Base-by-base conservation (phyloP, 768 basidiomycete species). In the Kwoniella sp. region DNA sequence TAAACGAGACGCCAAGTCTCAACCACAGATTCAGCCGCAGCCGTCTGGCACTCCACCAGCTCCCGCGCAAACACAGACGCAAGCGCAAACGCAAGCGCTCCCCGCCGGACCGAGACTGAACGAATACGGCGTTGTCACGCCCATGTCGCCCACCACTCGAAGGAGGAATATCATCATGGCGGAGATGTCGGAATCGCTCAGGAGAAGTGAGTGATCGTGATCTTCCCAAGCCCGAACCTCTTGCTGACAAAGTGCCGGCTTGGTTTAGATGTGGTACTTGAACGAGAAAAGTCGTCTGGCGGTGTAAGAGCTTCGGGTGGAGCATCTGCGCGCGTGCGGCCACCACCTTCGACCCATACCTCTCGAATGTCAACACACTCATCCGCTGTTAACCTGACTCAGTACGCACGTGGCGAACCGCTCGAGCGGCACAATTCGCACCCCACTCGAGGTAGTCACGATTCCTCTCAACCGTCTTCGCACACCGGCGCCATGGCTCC, bases 101-200 rank as follows among this genome's bases (percentile, higher is more conserved):
- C 67, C 62, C 47, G 47, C 64, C 22, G 65, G 63, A 15, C 64
- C 53, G 10, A 47, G 59, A 30, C 22, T 58, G 17, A 66, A 70
- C 30, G 59, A 64, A 17, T 60, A 47, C 30, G 67, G 69, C 2
- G 61, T 64, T 13, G 67, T 65, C 17, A 49, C 64, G 64, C 75
- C 75, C 8, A 62, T 69, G 56, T 68, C 70, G 4, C 76, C 76
- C 8, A 74, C 73, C 0, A 73, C 76, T 1, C 58, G 65, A 24
- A 63, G 76, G 26, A 58, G 76, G 51, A 61, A 55, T 15, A 77
- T 77, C 24, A 77, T 77, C 52, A 71, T 70, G 60, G 55, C 70
- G 37, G 76, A 77, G 49, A 74, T 77, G 73, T 71, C 69, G 15
- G 73, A 74, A 63, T 74, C 73, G 15, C 55, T 77, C 2, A 50